Conservation (phyloP, 176 grass and related monocot genomes). For the Juncus effusus region DNA sequence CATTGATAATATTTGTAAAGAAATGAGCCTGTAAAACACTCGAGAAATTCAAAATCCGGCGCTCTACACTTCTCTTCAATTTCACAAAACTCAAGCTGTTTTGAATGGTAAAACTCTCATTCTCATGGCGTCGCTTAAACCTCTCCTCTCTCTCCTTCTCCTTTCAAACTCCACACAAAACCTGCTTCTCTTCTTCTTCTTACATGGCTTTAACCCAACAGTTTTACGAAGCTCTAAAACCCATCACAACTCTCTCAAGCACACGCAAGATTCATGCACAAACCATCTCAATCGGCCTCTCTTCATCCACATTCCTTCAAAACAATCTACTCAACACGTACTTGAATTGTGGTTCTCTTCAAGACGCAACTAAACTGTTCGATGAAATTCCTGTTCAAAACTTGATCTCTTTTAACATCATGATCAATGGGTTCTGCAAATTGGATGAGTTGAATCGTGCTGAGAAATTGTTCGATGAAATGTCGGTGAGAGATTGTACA, state of each 20-base stretch:
- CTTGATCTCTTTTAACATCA: conserved; percentile 75
- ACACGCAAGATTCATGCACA: conserved; percentile 64
- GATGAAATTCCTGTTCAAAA: conserved; percentile 46
- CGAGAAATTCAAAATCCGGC: too few species aligned
- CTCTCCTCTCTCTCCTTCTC: conserved; percentile 11
- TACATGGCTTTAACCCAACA: conserved; percentile 78
- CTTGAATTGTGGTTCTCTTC: conserved; percentile 56
- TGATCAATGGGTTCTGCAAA: conserved; percentile 59
- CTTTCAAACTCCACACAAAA: neutral
- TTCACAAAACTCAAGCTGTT: too few species aligned
- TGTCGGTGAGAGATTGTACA: conserved; percentile 51
- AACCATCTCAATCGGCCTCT: conserved; percentile 67
- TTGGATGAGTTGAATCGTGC: conserved; percentile 47
- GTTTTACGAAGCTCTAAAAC: conserved; percentile 49
- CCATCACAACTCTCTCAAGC: conserved; percentile 36
- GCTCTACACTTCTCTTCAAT: too few species aligned
- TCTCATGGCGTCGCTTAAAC: conserved; percentile 50
- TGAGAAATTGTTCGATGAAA: conserved; percentile 71
- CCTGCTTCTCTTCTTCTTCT: conserved; percentile 23
- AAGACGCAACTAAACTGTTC: conserved; percentile 51
- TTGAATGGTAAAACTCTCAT: conserved; percentile 79
- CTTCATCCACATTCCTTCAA: conserved; percentile 74
- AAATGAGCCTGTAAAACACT: too few species aligned
- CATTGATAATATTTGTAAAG: too few species aligned
- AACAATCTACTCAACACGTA: conserved; percentile 82